Percentiles rank a stretch among this genome's conserved stretches.
These are phyloP conservation scores for Quercus parvula DNA, from an alignment of 306 rosid genomes.

Conservation along the genomic window DNA sequence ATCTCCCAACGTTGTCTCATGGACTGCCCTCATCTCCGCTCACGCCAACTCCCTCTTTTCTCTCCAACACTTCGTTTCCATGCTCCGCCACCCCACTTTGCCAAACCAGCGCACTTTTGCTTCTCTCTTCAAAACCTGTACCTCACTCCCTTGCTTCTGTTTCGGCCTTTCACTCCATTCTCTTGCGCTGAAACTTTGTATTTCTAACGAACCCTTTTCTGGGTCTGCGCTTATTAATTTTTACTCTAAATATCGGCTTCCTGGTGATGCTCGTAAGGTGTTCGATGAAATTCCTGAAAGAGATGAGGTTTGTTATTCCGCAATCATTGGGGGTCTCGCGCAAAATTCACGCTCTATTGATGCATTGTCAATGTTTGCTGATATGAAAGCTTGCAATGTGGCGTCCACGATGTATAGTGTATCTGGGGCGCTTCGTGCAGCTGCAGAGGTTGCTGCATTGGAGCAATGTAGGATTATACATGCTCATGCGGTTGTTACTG, in stretches of 20 bases:
- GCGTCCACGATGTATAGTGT: constrained; percentile 53
- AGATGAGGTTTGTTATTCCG: constrained; percentile 68
- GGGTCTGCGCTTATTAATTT: constrained; percentile 63
- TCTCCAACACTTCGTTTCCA: constrained; percentile 62
- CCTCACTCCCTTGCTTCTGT: constrained; percentile 40
- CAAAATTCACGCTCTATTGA: constrained; percentile 50
- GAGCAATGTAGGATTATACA: constrained; percentile 80
- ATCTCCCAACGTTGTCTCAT: constrained; percentile 68
- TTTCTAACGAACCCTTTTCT: constrained; percentile 43
- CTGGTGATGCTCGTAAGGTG: constrained; percentile 47
- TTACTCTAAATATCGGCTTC: constrained; percentile 55
- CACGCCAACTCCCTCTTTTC: constrained; percentile 49
- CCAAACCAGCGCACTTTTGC: constrained; percentile 86
- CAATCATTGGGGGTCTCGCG: constrained; percentile 66
- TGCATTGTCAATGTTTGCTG: constrained; percentile 44
- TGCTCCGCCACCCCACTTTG: constrained; percentile 67
- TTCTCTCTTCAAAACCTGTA: constrained; percentile 62
- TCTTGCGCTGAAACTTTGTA: constrained; percentile 56
- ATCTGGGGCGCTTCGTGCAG: constrained; percentile 64
- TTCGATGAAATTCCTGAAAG: constrained; percentile 58
- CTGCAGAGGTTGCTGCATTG: constrained; percentile 63
- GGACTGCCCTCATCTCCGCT: constrained; percentile 73
- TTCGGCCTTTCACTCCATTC: constrained; percentile 72
- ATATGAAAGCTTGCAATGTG: constrained; percentile 47
- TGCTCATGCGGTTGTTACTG: constrained; percentile 48